Percentiles rank a stretch among this genome's conserved stretches.
These are phyloP conservation scores for Amylocystis lapponica DNA, from an alignment of 768 basidiomycete genomes.

Conservation along the genomic window DNA sequence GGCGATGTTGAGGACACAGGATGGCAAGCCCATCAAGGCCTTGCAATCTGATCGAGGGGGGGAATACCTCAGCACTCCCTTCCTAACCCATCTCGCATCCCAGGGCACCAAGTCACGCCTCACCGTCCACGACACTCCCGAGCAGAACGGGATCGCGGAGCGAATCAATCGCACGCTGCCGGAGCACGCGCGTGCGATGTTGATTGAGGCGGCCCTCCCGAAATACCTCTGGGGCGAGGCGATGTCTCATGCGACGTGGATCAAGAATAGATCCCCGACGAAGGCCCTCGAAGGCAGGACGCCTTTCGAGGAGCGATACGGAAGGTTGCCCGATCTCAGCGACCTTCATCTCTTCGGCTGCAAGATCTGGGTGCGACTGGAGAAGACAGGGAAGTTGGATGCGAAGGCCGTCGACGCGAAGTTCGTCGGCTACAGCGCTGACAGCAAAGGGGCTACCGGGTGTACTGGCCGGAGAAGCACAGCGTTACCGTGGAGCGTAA, in stretches of 20 bases:
- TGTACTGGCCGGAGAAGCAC: conserved; percentile 29
- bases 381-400: conserved; percentile 4
- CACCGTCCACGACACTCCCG: conserved; percentile 36
- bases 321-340: conserved; percentile 9
- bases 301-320: conserved; percentile 14
- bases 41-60: conserved; percentile 39
- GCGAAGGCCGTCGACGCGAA: neutral
- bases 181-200: conserved; percentile 22
- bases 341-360: conserved; percentile 12
- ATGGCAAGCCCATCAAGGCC: conserved; percentile 22
- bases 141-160: conserved; percentile 39
- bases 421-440: conserved; percentile 10
- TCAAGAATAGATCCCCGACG: conserved; percentile 15
- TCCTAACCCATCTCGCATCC: conserved; percentile 24
- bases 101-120: conserved; percentile 35
- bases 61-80: conserved; percentile 19
- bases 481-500: conserved; percentile 23
- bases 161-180: conserved; percentile 21
- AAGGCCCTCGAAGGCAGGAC: conserved; percentile 11
- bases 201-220: conserved; percentile 14
- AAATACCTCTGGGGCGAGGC: conserved; percentile 27
- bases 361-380: conserved; percentile 5
- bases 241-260: conserved; percentile 14
- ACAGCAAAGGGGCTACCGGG: conserved; percentile 23
- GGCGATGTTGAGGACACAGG: conserved; percentile 31